A percentile compares a stretch with the other conserved stretches of the same genome.
Evolutionary conservation across 331 rosid genomes (phyloP).

Genomic region (Rosa hybrid): DNA sequence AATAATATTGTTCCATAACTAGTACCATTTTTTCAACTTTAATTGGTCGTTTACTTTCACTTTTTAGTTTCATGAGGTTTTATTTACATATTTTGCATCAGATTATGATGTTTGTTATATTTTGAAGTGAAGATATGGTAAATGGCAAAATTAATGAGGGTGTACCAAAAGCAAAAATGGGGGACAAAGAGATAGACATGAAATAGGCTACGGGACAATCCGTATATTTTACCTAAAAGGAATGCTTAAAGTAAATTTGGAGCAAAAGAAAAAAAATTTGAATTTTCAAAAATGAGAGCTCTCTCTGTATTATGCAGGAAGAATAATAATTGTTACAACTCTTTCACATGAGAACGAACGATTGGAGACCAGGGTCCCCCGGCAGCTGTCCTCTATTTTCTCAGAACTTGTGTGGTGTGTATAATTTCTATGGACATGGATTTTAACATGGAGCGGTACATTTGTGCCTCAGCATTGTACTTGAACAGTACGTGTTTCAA

Average conservation of each 20-base stretch:
- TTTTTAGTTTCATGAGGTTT: too few relatives aligned
- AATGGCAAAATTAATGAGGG: too few relatives aligned
- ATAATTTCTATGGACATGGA: not conserved
- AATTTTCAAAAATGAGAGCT: not conserved
- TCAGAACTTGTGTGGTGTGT: not conserved
- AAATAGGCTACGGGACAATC: too few relatives aligned
- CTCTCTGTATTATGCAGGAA: not conserved
- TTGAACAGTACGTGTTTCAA: not conserved
- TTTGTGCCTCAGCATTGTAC: not conserved
- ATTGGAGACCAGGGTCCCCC: constrained; percentile 5
- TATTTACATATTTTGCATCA: too few relatives aligned
- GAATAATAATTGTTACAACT: not conserved
- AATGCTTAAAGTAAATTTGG: not conserved
- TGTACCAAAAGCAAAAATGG: too few relatives aligned
- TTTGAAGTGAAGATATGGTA: too few relatives aligned
- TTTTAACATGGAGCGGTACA: not conserved
- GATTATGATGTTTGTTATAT: too few relatives aligned
- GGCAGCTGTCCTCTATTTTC: constrained; percentile 11
- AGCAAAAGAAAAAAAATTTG: not conserved
- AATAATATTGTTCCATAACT: too few relatives aligned
- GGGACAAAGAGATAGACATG: too few relatives aligned
- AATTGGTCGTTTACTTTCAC: too few relatives aligned
- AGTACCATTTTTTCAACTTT: too few relatives aligned
- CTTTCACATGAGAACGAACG: not conserved
- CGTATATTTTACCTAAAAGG: too few relatives aligned